A percentile compares a stretch with the other conserved stretches of the same genome.
These are phyloP conservation scores for Leishmania amazonensis DNA, from an alignment of 208 protist genomes.

Conservation along the genomic window DNA sequence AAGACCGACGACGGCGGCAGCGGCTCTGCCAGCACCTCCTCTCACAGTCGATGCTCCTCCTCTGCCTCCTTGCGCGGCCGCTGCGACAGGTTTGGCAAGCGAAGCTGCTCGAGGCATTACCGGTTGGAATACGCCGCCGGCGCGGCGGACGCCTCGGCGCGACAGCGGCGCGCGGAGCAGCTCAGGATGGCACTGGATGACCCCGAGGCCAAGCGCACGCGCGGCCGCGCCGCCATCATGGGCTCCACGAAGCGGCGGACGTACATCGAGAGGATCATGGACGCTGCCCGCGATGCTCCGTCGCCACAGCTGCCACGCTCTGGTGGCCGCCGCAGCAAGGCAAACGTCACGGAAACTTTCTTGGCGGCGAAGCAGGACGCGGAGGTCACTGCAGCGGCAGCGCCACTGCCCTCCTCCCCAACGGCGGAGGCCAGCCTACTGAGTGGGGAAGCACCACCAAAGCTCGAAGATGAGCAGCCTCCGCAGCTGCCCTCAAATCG, in stretches of 20 bases:
- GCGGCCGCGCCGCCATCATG: constrained; percentile 25
- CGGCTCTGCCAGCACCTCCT: neutral
- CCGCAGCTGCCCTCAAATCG: neutral
- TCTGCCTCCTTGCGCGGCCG: neutral
- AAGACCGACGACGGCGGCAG: neutral
- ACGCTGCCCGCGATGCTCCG: constrained; percentile 22
- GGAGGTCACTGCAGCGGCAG: neutral
- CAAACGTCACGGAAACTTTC: neutral
- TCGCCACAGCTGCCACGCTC: neutral
- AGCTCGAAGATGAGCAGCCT: neutral
- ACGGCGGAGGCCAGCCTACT: neutral
- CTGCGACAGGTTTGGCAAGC: neutral
- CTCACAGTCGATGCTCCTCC: neutral
- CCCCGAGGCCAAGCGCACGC: neutral
- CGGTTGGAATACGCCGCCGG: neutral
- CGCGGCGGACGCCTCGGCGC: neutral
- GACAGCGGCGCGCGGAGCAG: neutral
- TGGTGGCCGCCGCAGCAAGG: neutral
- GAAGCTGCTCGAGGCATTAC: neutral
- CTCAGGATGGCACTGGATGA: constrained; percentile 1
- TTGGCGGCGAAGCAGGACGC: neutral
- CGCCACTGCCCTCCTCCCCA: neutral
- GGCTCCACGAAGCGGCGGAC: constrained; percentile 27
- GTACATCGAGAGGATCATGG: constrained; percentile 31
- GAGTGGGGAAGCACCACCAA: neutral